Evolutionary conservation across 768 basidiomycete species (phyloP), one percentile per base, ranked within the genome.

Genomic region (Suillus bovinus): DNA sequence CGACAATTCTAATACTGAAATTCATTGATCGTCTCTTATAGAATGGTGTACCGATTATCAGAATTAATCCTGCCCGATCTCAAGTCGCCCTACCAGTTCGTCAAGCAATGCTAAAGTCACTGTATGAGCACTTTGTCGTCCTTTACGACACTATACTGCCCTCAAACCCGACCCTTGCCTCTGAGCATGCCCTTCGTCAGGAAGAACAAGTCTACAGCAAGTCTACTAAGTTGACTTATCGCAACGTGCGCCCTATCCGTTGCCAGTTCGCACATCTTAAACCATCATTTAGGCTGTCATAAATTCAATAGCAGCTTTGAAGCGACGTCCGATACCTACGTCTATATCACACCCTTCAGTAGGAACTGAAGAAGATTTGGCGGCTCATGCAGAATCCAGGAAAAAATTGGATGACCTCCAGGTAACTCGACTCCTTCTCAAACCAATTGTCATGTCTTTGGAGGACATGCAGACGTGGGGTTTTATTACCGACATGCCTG

Each of bases 151-250:
- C 74, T 10, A 76, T 94, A 52, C 74, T 84, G 3, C 74, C 83
- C 3, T 62, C 74, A 16, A 80, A 87, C 62, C 86, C 90, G 0
- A 76, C 80, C 27, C 72, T 95, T 22, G 90, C 93, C 0, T 77
- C 87, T 0, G 87, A 93, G 59, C 90, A 96, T 75, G 87, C 94
- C 4, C 81, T 94, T 11, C 83, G 78, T 55, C 93, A 96, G 69
- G 94, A 96, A 69, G 83, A 85, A 38, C 88, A 93, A 63, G 81
- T 94, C 0, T 94, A 94, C 74, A 80, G 79, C 29, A 86, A 85
- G 64, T 85, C 90, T 0, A 88, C 81, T 58, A 93, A 91, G 74
- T 72, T 84, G 53, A 93, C 93, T 0, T 96, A 96, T 74, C 89
- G 93, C 56, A 90, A 90, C 77, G 92, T 91, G 70, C 65, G 85